phyloP scores from a whole-genome alignment of 192 early-diverging fungal species.

The Funneliformis mosseae region DNA sequence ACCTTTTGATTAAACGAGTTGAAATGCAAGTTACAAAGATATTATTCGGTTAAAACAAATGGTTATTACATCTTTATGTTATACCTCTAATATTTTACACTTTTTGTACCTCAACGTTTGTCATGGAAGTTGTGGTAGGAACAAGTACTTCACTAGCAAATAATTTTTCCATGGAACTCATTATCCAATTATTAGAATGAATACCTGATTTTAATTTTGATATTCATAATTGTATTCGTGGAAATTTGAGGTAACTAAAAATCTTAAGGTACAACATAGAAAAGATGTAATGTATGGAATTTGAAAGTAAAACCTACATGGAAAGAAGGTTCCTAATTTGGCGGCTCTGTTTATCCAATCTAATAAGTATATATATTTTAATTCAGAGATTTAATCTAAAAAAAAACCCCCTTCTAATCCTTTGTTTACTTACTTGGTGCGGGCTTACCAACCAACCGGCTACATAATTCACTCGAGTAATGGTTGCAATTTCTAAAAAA shows the following conservation, averaged over 20 bases:
- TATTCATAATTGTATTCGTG: not conserved
- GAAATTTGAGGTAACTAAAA: not conserved
- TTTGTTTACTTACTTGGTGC: constrained; percentile 23
- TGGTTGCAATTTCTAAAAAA: constrained; percentile 35
- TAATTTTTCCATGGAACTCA: not conserved
- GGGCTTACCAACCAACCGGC: constrained; percentile 18
- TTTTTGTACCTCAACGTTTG: not conserved
- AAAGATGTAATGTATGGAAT: not conserved
- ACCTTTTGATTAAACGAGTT: constrained; percentile 2
- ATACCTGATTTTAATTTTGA: constrained; percentile 4
- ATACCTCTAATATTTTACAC: not conserved
- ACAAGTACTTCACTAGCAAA: not conserved
- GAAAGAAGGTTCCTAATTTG: constrained; percentile 50
- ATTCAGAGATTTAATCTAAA: not conserved
- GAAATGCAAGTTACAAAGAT: not conserved
- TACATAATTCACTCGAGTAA: constrained; percentile 25
- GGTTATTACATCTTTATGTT: not conserved
- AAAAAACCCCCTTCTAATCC: not conserved
- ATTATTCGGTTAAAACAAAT: not conserved
- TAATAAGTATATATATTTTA: constrained; percentile 8
- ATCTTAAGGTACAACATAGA: not conserved
- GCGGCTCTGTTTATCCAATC: constrained; percentile 52
- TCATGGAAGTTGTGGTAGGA: not conserved
- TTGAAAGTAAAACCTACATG: constrained; percentile 33
- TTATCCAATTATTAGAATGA: not conserved